Evolutionary conservation across 1,139 yeast species (phyloP), one percentile per base, ranked within the genome.

Genomic region (Blastobotrys illinoisensis): DNA sequence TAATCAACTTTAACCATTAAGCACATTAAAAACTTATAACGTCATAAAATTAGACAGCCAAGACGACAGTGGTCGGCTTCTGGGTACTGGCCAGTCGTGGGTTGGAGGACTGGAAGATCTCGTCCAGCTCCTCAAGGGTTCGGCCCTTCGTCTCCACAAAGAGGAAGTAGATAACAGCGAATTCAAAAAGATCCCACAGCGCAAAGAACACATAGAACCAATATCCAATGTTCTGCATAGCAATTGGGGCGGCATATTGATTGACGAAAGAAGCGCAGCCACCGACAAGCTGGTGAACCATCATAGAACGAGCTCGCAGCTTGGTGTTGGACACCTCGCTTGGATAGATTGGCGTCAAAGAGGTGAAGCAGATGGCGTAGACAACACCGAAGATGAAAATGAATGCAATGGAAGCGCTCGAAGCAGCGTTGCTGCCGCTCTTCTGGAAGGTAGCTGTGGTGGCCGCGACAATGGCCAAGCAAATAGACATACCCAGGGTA

Each of bases 141-240:
- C 77, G 67, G 5, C 78, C 79, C 50, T 73, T 69, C 5, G 79
- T 76, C 61, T 76, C 80, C 6, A 77, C 78, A 58, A 72, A 74
- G 51, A 74, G 67, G 56, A 75, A 66, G 63, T 69, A 76, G 24
- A 75, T 67, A 16, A 69, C 28, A 3, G 47, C 50, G 18, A 56
- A 54, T 46, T 60, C 58, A 46, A 54, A 19, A 20, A 58, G 46
- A 50, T 60, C 58, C 58, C 63, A 61, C 16, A 63, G 51, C n/a
- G 58, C 54, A 60, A 65, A 80, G 7, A 81, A 82, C 58, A 81
- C 79, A 64, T 81, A 81, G 67, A 78, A 79, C 63, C 78, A 79
- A 82, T 83, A 82, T 44, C 74, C 75, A 61, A 82, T 79, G 36
- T 78, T 77, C 56, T 75, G 79, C 79, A 82, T 74, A 36, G 85